Evolutionary conservation across 163 green algal species (phyloP).

Genomic region (Chloromonas sp.): DNA sequence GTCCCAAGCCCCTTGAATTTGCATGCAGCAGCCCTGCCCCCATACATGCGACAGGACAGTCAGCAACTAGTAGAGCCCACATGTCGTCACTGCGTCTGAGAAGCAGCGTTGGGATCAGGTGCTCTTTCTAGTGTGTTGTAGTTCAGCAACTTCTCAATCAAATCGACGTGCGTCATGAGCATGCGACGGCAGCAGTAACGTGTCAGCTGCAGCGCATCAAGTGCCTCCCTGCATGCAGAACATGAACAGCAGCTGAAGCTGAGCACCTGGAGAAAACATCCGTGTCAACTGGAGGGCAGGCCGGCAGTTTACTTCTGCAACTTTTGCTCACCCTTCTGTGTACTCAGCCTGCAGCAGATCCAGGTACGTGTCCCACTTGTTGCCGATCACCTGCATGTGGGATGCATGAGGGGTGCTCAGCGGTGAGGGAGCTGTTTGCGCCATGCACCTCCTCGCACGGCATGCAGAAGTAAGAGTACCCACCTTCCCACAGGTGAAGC

Average conservation of each 20-base stretch:
- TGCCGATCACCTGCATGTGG: slow-evolving; percentile 86
- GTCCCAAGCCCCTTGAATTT: too few relatives aligned
- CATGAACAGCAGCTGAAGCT: neutral
- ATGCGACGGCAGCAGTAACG: slow-evolving; percentile 98
- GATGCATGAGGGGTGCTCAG: neutral
- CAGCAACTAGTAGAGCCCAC: too few relatives aligned
- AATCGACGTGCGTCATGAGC: slow-evolving; percentile 98
- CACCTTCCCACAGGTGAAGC: slow-evolving; percentile 98
- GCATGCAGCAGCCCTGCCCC: neutral
- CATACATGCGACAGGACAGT: neutral
- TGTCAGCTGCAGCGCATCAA: slow-evolving; percentile 87
- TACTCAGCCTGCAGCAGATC: slow-evolving; percentile 95
- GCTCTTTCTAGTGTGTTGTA: slow-evolving; percentile 88
- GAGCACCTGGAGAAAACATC: neutral
- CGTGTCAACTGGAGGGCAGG: too few relatives aligned
- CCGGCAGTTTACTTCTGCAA: too few relatives aligned
- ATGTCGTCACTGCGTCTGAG: too few relatives aligned
- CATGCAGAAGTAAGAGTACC: neutral
- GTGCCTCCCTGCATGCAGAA: slow-evolving; percentile 70
- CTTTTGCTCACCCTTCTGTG: slow-evolving; percentile 73
- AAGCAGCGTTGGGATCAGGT: neutral
- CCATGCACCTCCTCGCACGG: neutral
- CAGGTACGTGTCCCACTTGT: slow-evolving; percentile 99
- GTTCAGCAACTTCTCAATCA: slow-evolving; percentile 98
- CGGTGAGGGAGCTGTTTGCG: too few relatives aligned